Evolutionary conservation across 441 rosid genomes (phyloP), one percentile per base, ranked within the genome.

Genomic region (Erodium chrysanthum): DNA sequence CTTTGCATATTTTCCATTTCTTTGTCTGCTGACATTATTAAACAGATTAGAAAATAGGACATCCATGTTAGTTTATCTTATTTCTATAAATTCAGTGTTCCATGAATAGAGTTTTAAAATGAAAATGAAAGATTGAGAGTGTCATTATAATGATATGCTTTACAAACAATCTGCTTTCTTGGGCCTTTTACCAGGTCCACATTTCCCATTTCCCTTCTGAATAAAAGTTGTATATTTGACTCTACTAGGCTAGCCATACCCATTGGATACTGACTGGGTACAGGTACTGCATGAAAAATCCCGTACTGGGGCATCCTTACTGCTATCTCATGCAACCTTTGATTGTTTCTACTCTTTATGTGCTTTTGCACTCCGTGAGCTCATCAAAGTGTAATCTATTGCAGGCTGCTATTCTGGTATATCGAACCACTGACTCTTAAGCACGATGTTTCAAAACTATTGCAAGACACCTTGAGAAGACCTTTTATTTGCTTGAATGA

Each of bases 321-420:
- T 62, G 22, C 48, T 70, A 46, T 0, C 0, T 60, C n/a, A 12
- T 35, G 20, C 9, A 23, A 25, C 35, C 17, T 35, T 35, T 35
- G 9, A 35, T 7, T 35, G 40, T 35, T 64, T 14, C 29, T 58
- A 25, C 29, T 63, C 29, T 11, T 4, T 2, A 7, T 15, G 23
- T 44, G 12, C 2, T 59, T 74, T 37, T 25, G 50, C 8, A 3
- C 15, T 21, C 5, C 11, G 5, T 58, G 22, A 22, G 33, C 33
- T 59, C 7, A 59, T 23, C 15, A 59, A 54, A 59, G 15, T 59
- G 64, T 59, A 25, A 58, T 59, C 64, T 23, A 59, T 59, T 27
- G 68, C 85, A 91, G 96, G 88, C 70, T 88, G 81, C 68, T 86
- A 15, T 74, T 84, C 75, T 91, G 96, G 93, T 85, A 84, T 74